A percentile compares a stretch with the other conserved stretches of the same genome.
Evolutionary conservation across 2,329 filamentous ascomycete genomes (phyloP).

Genomic region (Fusarium euwallaceae): DNA sequence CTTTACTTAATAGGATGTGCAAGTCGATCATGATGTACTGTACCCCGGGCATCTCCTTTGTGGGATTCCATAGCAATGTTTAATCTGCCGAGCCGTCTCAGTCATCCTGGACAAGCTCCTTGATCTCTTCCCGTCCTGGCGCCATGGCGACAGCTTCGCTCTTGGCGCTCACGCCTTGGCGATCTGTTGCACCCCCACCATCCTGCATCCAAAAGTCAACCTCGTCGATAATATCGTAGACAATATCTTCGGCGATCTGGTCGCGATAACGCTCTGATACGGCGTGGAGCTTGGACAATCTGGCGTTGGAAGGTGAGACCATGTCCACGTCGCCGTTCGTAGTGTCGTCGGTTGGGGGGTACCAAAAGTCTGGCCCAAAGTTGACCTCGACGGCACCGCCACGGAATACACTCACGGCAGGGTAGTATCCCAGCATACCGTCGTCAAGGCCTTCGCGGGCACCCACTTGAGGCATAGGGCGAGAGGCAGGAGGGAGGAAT

Average conservation of each 20-base stretch:
- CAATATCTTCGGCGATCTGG: constrained; percentile 93
- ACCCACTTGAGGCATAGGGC: constrained; percentile 77
- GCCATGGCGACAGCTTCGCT: constrained; percentile 59
- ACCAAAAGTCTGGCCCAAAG: constrained; percentile 95
- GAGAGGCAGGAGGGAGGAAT: constrained; percentile 91
- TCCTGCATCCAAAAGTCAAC: constrained; percentile 90
- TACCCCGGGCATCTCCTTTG: neutral
- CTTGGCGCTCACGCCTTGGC: constrained; percentile 60
- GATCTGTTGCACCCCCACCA: constrained; percentile 63
- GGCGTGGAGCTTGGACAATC: constrained; percentile 62
- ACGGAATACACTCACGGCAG: constrained; percentile 90
- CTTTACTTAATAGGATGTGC: constrained; percentile 23
- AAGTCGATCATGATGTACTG: neutral
- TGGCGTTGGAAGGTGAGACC: constrained; percentile 45
- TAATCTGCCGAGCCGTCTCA: constrained; percentile 44
- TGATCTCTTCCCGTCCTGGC: constrained; percentile 69
- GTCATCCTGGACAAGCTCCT: constrained; percentile 75
- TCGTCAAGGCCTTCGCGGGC: constrained; percentile 92
- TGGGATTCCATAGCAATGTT: neutral
- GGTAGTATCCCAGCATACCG: constrained; percentile 95
- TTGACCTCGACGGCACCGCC: constrained; percentile 93
- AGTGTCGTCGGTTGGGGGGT: constrained; percentile 74
- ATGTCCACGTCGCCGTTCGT: constrained; percentile 64
- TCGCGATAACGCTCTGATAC: constrained; percentile 87
- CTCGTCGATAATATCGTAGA: constrained; percentile 95